Evolutionary conservation across 208 protist species (phyloP), one percentile per base, ranked within the genome.

Genomic region (Crithidia expoeki): DNA sequence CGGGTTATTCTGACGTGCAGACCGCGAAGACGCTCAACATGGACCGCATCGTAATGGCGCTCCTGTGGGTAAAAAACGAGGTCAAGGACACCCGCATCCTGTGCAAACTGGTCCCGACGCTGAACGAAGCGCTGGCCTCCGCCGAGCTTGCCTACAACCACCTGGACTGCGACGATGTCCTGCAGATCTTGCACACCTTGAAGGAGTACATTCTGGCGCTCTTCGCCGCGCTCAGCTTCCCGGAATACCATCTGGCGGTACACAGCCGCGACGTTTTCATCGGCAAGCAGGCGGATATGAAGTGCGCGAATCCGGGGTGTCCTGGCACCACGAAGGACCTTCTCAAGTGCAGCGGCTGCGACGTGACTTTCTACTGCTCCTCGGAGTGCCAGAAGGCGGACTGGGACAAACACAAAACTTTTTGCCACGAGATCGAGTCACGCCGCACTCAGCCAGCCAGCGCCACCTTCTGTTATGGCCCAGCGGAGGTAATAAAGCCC

Each of bases 341-440:
- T 42, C 80, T 91, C 34, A 92, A 90, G 61, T 94, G 89, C 76
- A 87, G 83, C 67, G 89, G 84, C 47, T 94, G 89, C 62, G 78
- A 88, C 55, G 76, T 84, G 27, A 90, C 86, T 28, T 94, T 85
- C 74, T 94, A 94, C 73, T 94, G 89, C 78, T 87, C 74, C 42
- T 61, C 84, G 21, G 74, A 78, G 36, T 94, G 89, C 74, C 89
- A 92, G 53, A 83, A 84, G 67, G 80, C 83, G 27, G 82, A 94
- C 72, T 94, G 86, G 85, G 82, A 94, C 49, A 83, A 77, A 47
- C 89, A 94, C 68, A 86, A 86, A 38, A 76, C 70, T 38, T 83
- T 90, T 36, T 94, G 89, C 62, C 79, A 81, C 33, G 89, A 94
- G 42, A 91, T 93, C 61, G 80, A 85, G 62, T 84, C 73, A 12